Evolutionary conservation across 106 monocot genomes (phyloP).

Genomic region (Vanilla planifolia): DNA sequence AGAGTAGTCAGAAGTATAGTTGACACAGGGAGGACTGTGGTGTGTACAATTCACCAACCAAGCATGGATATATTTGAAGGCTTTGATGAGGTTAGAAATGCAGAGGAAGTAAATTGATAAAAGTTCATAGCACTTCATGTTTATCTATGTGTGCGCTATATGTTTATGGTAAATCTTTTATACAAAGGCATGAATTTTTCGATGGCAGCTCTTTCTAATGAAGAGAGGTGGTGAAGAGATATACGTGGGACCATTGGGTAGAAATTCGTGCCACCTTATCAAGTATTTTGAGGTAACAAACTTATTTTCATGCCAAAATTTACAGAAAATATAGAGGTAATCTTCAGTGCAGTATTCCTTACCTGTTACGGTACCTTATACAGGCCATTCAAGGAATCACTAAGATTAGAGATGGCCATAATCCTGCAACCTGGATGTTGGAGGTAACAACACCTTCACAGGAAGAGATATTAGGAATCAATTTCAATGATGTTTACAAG

Average conservation of each 20-base stretch:
- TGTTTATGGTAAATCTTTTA: neutral
- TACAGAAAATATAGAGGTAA: neutral
- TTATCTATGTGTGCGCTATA: too few relatives aligned
- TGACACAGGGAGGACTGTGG: conserved; percentile 26
- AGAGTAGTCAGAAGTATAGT: conserved; percentile 30
- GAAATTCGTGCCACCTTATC: conserved; percentile 9
- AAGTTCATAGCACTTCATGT: too few relatives aligned
- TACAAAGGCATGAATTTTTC: neutral
- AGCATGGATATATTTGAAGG: conserved; percentile 37
- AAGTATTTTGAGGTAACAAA: conserved; percentile 16
- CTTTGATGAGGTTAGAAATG: conserved; percentile 22
- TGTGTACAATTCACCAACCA: conserved; percentile 38
- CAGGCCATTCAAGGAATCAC: conserved; percentile 6
- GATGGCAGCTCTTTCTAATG: conserved; percentile 7
- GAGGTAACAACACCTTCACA: conserved; percentile 7
- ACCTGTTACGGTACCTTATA: neutral
- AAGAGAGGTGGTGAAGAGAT: conserved; percentile 18
- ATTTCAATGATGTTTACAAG: conserved; percentile 6
- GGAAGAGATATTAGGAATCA: conserved; percentile 3
- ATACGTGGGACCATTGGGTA: conserved; percentile 13
- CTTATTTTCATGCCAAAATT: neutral
- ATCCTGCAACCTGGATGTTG: conserved; percentile 13
- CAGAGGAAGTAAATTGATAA: neutral
- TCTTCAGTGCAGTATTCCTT: too few relatives aligned
- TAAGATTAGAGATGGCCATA: conserved; percentile 9